Percentiles rank a stretch among this genome's conserved stretches.
Conservation (phyloP, 768 basidiomycete genomes). For the Phanerochaete sordida region DNA sequence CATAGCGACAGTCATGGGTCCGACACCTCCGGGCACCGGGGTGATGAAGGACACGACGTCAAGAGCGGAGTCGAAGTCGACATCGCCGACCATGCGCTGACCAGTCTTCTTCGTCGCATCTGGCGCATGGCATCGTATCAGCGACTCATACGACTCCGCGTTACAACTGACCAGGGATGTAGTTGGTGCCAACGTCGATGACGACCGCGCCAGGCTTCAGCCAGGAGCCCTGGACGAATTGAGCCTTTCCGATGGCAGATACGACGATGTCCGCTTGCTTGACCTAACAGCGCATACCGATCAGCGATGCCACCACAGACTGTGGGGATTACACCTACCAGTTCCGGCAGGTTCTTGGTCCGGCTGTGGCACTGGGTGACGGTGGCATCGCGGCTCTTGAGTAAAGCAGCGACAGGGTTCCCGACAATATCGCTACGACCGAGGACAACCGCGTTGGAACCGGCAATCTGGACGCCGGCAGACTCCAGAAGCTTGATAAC, state of each 20-base stretch:
- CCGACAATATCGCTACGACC: slow-evolving; percentile 98
- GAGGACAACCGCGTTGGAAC: slow-evolving; percentile 85
- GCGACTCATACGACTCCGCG: neutral
- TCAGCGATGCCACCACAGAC: neutral
- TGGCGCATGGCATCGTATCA: slow-evolving; percentile 24
- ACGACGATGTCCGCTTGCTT: slow-evolving; percentile 88
- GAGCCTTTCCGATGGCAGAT: slow-evolving; percentile 93
- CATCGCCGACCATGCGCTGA: slow-evolving; percentile 94
- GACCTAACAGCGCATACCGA: slow-evolving; percentile 43
- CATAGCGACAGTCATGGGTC: slow-evolving; percentile 99
- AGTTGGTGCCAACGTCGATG: slow-evolving; percentile 98
- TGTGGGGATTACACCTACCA: slow-evolving; percentile 46
- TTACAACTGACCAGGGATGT: slow-evolving; percentile 66
- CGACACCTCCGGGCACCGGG: slow-evolving; percentile 97
- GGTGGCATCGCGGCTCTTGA: slow-evolving; percentile 88
- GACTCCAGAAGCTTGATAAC: slow-evolving; percentile 88
- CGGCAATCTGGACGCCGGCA: slow-evolving; percentile 73
- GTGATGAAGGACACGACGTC: slow-evolving; percentile 87
- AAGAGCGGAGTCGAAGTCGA: slow-evolving; percentile 78
- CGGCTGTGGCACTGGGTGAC: slow-evolving; percentile 97
- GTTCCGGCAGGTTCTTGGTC: slow-evolving; percentile 74
- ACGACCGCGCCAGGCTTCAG: slow-evolving; percentile 93
- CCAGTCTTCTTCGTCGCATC: slow-evolving; percentile 93
- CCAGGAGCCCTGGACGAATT: slow-evolving; percentile 92
- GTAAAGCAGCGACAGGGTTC: slow-evolving; percentile 88